Base-by-base conservation (phyloP, 768 basidiomycete genomes). In the Suillus subluteus region DNA sequence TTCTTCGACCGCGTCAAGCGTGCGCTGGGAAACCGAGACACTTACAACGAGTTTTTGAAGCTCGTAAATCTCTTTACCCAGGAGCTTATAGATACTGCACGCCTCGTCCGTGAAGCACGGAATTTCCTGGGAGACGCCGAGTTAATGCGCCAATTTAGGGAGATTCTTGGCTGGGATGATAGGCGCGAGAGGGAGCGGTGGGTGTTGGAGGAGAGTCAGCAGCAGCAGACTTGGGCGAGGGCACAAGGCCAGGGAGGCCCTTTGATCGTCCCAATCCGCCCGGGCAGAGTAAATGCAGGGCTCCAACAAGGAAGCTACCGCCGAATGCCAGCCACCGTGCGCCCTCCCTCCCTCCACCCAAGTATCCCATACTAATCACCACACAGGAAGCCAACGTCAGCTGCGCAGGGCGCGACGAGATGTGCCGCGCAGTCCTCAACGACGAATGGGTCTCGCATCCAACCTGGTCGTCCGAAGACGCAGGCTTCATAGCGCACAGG, bases 391-490 rank as follows among this genome's bases (percentile, higher is more conserved):
- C 88, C 64, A 90, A 91, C 63, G 89, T 97, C 16, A 82, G 91
- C 0, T 99, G 98, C 74, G 93, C 96, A 2, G 98, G 98, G 2
- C 91, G 98, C 18, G 98, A 99, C 73, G 93, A 95, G 26, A 96
- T 99, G 91, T 98, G 97, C 78, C 91, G 90, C 73, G 89, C 92
- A 8, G 98, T 99, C 6, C 81, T 99, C 62, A 99, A 99, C 74
- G 98, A 99, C 75, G 94, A 97, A 71, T 99, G 97, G 97, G 91
- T 99, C 40, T 96, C 96, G 6, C 96, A 98, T 75, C 96, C 98
- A 1, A 93, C 94, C 2, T 97, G 95, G 89, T 91, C 92, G 4
- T 93, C 91, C 70, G 98, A 99, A 76, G 96, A 97, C 70, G 89
- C 95, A 1, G 95, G 93, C 1, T 98, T 98, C 73, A 82, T 92